phyloP scores from a whole-genome alignment of 1,284 basidiomycete species.

The Rhodotorula sp. region DNA sequence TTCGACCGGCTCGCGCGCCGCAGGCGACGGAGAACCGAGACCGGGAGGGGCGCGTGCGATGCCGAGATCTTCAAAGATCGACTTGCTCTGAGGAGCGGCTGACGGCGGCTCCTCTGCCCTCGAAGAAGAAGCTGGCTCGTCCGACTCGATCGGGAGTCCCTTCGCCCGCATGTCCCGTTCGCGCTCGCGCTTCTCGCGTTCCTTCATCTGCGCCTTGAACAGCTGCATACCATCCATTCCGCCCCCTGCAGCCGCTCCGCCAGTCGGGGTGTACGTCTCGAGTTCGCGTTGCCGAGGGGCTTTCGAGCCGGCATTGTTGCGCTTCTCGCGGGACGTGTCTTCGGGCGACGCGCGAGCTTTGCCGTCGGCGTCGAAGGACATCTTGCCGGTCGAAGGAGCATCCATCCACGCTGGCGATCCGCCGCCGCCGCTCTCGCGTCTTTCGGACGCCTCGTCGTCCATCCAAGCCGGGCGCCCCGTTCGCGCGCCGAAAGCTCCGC shows the following conservation, averaged over 20 bases:
- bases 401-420: constrained; percentile 37
- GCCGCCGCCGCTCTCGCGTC: background rate
- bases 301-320: background rate
- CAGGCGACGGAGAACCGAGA: background rate
- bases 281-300: background rate
- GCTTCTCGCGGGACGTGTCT: background rate
- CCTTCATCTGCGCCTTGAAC: constrained; percentile 41
- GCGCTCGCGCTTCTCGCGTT: constrained; percentile 27
- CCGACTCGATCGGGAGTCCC: constrained; percentile 1
- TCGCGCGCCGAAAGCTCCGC: background rate
- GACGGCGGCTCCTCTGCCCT: background rate
- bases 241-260: constrained; percentile 7
- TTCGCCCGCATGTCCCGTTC: constrained; percentile 7
- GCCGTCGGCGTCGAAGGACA: constrained; percentile 12
- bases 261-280: background rate
- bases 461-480: constrained; percentile 35
- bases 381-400: constrained; percentile 14
- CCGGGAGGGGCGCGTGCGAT: constrained; percentile 19
- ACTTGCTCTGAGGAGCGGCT: constrained; percentile 5
- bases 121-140: background rate
- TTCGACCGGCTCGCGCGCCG: background rate
- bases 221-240: constrained; percentile 36
- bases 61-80: constrained; percentile 36
- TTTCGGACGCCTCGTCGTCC: constrained; percentile 26
- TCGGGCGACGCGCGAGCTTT: background rate